These are phyloP conservation scores for Pleurotus sapidus DNA, from an alignment of 768 basidiomycete species.

Conservation along the genomic window DNA sequence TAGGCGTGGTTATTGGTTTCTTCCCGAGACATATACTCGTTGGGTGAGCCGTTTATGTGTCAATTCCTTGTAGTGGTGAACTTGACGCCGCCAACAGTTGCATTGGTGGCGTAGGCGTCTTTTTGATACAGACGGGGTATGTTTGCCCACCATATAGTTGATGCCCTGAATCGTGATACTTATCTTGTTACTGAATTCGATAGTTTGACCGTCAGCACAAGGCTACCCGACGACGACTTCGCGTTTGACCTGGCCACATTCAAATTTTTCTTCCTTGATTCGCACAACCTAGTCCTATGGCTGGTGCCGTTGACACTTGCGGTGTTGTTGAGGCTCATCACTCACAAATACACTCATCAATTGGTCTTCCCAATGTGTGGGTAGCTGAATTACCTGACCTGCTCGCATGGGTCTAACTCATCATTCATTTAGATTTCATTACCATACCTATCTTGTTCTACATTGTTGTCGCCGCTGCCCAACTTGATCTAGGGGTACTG, in stretches of 20 bases:
- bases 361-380: conserved; percentile 86
- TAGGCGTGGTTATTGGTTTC: conserved; percentile 89
- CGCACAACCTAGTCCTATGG: conserved; percentile 74
- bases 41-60: conserved; percentile 49
- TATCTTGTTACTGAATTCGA: too few species aligned
- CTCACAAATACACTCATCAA: conserved; percentile 78
- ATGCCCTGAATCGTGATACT: too few species aligned
- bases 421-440: conserved; percentile 60
- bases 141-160: too few species aligned
- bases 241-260: conserved; percentile 63
- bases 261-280: conserved; percentile 62
- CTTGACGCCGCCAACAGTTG: conserved; percentile 31
- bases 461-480: conserved; percentile 61
- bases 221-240: conserved; percentile 78
- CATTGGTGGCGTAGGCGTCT: conserved; percentile 95
- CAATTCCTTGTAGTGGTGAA: not conserved
- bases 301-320: conserved; percentile 75
- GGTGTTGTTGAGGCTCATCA: conserved; percentile 74
- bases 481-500: conserved; percentile 56
- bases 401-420: too few species aligned
- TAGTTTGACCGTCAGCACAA: conserved; percentile 84
- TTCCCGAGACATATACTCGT: conserved; percentile 96
- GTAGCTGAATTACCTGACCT: conserved; percentile 22
- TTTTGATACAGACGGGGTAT: conserved; percentile 87
- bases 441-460: conserved; percentile 85